Conservation (phyloP, 2,329 filamentous ascomycete species). For the Penicillium sp. region DNA sequence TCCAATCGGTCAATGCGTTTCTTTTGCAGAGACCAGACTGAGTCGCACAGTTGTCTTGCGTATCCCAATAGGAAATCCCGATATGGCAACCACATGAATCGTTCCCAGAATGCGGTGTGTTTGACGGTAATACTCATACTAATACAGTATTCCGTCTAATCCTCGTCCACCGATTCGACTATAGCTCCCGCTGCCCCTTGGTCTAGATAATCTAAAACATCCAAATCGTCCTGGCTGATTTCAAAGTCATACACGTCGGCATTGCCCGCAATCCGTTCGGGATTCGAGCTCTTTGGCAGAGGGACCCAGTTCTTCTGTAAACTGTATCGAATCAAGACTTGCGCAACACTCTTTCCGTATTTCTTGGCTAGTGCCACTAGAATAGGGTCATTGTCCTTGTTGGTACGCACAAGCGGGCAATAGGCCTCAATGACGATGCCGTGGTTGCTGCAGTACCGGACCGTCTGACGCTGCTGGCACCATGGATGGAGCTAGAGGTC, state of each 20-base stretch:
- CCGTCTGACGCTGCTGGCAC: constrained; percentile 61
- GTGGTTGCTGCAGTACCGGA: constrained; percentile 52
- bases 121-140: background rate
- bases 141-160: constrained; percentile 19
- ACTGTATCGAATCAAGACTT: constrained; percentile 76
- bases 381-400: constrained; percentile 66
- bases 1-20: constrained; percentile 90
- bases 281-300: constrained; percentile 69
- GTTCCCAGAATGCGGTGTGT: background rate
- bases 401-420: constrained; percentile 58
- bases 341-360: constrained; percentile 68
- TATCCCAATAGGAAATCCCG: background rate
- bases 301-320: constrained; percentile 74
- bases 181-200: constrained; percentile 47
- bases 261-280: constrained; percentile 64
- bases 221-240: constrained; percentile 56
- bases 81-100: background rate
- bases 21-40: constrained; percentile 56
- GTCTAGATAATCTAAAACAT: constrained; percentile 48
- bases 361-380: constrained; percentile 65
- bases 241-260: constrained; percentile 59
- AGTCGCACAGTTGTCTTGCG: background rate
- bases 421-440: constrained; percentile 54
- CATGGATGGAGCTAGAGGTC: constrained; percentile 62
- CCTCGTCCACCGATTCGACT: constrained; percentile 45